phyloP scores from a whole-genome alignment of 345 rosid genomes.

The Salix viminalis region DNA sequence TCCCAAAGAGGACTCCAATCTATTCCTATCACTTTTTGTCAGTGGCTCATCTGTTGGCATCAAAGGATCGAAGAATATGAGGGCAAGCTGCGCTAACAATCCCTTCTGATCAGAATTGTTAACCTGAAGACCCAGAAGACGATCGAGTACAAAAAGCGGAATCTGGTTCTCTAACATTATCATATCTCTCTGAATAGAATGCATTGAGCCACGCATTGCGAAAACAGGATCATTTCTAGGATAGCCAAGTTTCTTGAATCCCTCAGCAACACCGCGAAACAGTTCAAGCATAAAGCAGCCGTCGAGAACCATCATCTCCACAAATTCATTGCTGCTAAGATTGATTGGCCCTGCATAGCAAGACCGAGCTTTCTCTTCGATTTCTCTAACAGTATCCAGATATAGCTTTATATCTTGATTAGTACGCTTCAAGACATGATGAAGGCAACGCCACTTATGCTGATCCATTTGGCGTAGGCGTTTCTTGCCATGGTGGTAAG shows the following conservation, averaged over 20 bases:
- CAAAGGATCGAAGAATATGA: constrained; percentile 74
- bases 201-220: constrained; percentile 86
- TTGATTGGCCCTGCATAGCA: constrained; percentile 59
- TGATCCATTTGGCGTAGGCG: constrained; percentile 68
- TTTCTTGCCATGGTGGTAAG: constrained; percentile 71
- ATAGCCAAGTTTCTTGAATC: constrained; percentile 64
- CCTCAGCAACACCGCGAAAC: constrained; percentile 66
- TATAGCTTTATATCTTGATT: constrained; percentile 46
- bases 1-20: constrained; percentile 43
- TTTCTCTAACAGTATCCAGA: constrained; percentile 23
- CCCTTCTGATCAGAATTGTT: constrained; percentile 57
- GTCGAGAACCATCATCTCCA: constrained; percentile 82
- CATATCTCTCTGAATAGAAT: constrained; percentile 84
- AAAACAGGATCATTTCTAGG: constrained; percentile 74
- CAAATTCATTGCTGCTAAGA: constrained; percentile 66
- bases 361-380: constrained; percentile 63
- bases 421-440: constrained; percentile 56
- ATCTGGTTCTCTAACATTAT: constrained; percentile 83
- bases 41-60: constrained; percentile 87
- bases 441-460: constrained; percentile 80
- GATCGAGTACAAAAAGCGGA: constrained; percentile 67
- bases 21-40: constrained; percentile 48
- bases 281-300: constrained; percentile 83
- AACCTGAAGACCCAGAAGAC: constrained; percentile 59
- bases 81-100: constrained; percentile 52